Evolutionary conservation across 2,329 filamentous ascomycete species (phyloP).

Genomic region (Curvularia hawaiiensis): DNA sequence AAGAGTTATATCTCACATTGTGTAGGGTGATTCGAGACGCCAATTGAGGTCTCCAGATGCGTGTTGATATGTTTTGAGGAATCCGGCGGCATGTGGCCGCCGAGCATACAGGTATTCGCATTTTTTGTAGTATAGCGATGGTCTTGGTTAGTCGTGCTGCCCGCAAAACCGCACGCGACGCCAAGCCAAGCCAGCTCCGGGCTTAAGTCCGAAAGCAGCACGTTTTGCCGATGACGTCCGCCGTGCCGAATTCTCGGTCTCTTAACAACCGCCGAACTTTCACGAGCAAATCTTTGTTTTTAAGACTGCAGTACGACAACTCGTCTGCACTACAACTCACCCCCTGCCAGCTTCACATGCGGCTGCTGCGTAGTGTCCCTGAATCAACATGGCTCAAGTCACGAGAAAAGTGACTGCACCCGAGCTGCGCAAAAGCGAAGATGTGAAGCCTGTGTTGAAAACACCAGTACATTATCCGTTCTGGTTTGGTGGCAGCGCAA

Average conservation of each 20-base stretch:
- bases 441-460: conserved; percentile 42
- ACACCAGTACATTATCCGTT: conserved; percentile 55
- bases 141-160: conserved; percentile 19
- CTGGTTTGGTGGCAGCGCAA: conserved; percentile 97
- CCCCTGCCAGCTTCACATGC: conserved; percentile 34
- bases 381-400: conserved; percentile 48
- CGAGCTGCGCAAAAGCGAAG: conserved; percentile 49
- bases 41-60: conserved; percentile 14
- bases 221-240: conserved; percentile 36
- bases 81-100: conserved; percentile 32
- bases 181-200: conserved; percentile 30
- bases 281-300: conserved; percentile 15
- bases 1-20: conserved; percentile 37
- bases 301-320: conserved; percentile 6
- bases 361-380: conserved; percentile 5
- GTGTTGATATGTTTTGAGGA: conserved; percentile 6
- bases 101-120: conserved; percentile 33
- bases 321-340: background rate
- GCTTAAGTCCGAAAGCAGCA: conserved; percentile 23
- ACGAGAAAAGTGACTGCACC: conserved; percentile 40
- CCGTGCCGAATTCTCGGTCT: conserved; percentile 23
- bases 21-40: conserved; percentile 22
- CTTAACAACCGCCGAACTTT: conserved; percentile 33
- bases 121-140: conserved; percentile 17
- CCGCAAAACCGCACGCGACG: conserved; percentile 28